These are phyloP conservation scores for Elongisporangium anandrum DNA, from an alignment of 352 stramenopile species.

Conservation along the genomic window DNA sequence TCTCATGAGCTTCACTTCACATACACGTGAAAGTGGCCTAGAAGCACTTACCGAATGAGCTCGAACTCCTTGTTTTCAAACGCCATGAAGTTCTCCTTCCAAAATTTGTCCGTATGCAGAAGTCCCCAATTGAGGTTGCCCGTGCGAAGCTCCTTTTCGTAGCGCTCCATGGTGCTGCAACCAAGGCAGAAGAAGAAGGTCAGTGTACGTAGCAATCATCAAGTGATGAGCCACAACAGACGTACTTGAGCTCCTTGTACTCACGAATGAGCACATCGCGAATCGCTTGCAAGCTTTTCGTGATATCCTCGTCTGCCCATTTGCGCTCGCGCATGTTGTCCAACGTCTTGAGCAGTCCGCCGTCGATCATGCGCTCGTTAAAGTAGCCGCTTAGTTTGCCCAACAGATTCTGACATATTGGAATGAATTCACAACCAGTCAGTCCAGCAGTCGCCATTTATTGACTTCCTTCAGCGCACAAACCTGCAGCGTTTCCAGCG, in stretches of 20 bases:
- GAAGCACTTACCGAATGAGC: slow-evolving; percentile 63
- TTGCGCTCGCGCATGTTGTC: slow-evolving; percentile 92
- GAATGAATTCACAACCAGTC: too few relatives aligned
- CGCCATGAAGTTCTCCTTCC: slow-evolving; percentile 97
- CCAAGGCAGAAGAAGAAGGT: not conserved
- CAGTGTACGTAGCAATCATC: not conserved
- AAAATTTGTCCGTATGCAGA: slow-evolving; percentile 98
- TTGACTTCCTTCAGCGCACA: not conserved
- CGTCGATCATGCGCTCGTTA: slow-evolving; percentile 95
- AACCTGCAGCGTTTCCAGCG: slow-evolving; percentile 89
- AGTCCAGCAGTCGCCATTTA: too few relatives aligned
- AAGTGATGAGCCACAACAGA: slow-evolving; percentile 1
- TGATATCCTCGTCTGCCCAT: slow-evolving; percentile 95
- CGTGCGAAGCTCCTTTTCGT: slow-evolving; percentile 94
- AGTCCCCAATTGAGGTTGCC: slow-evolving; percentile 94
- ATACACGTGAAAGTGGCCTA: not conserved
- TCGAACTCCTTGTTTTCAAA: slow-evolving; percentile 97
- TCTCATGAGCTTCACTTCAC: slow-evolving; percentile 3
- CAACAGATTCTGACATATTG: slow-evolving; percentile 75
- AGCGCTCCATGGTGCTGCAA: slow-evolving; percentile 93
- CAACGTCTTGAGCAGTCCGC: slow-evolving; percentile 93
- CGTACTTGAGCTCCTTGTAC: slow-evolving; percentile 88
- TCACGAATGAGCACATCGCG: slow-evolving; percentile 80
- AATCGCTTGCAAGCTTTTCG: slow-evolving; percentile 70
- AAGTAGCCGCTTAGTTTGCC: slow-evolving; percentile 80